Evolutionary conservation across 108 stramenopile species (phyloP).

Genomic region (Nitzschia palea): DNA sequence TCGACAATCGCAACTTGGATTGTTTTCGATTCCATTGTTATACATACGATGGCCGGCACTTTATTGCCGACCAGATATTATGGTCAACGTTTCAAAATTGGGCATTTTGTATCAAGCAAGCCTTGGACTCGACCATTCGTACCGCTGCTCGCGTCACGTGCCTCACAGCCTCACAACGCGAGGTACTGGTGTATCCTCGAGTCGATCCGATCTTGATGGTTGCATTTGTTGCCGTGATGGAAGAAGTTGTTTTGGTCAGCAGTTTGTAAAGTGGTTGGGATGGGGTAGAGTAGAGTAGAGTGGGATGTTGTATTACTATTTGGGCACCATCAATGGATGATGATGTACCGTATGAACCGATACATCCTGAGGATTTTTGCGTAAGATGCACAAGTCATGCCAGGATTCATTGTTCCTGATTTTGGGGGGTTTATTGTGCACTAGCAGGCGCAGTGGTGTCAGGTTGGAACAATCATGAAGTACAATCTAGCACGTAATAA

Average conservation of each 20-base stretch:
- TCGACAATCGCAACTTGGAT: neutral
- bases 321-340: too few relatives aligned
- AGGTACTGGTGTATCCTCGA: constrained; percentile 3
- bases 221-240: constrained; percentile 11
- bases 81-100: constrained; percentile 3
- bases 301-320: too few relatives aligned
- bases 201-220: constrained; percentile 9
- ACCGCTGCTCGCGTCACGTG: constrained; percentile 9
- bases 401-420: too few relatives aligned
- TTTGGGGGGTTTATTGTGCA: too few relatives aligned
- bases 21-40: constrained; percentile 1
- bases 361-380: too few relatives aligned
- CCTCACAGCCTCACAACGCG: neutral
- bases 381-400: too few relatives aligned
- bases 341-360: too few relatives aligned
- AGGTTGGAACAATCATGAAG: too few relatives aligned
- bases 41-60: neutral
- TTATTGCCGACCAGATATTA: neutral
- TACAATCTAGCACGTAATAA: too few relatives aligned
- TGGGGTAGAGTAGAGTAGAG: too few relatives aligned
- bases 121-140: neutral
- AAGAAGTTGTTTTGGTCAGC: constrained; percentile 11
- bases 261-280: constrained; percentile 4
- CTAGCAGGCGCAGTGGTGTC: too few relatives aligned
- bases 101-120: constrained; percentile 9